phyloP scores from a whole-genome alignment of 495 filamentous ascomycete genomes.

The Lepraria neglecta region DNA sequence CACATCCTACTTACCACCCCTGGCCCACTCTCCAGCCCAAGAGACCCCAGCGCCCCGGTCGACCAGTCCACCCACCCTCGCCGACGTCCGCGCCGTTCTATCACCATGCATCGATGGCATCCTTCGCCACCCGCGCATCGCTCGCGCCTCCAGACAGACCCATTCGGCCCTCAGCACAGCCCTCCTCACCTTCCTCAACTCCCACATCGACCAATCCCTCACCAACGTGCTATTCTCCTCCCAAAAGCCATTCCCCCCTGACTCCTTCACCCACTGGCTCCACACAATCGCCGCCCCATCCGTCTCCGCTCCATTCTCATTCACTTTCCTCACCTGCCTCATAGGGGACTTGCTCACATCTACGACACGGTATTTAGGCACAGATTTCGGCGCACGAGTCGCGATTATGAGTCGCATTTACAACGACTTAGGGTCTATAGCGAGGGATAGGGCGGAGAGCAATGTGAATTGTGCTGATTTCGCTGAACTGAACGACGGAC shows the following conservation, averaged over 20 bases:
- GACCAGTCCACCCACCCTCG: too few species aligned
- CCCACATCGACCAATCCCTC: neutral
- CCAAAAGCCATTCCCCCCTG: neutral
- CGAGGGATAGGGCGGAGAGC: constrained; percentile 32
- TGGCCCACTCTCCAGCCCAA: too few species aligned
- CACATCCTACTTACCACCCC: too few species aligned
- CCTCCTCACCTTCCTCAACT: neutral
- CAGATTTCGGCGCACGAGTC: constrained; percentile 30
- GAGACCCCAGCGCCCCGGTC: too few species aligned
- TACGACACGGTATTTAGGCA: constrained; percentile 30
- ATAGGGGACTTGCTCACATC: constrained; percentile 20
- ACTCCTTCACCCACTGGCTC: constrained; percentile 28
- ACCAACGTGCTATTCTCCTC: neutral
- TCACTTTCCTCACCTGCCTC: constrained; percentile 33
- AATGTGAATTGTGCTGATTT: constrained; percentile 42
- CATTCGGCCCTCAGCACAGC: neutral
- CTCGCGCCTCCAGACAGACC: neutral
- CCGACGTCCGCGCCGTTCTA: too few species aligned
- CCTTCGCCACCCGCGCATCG: neutral
- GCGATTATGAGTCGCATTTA: constrained; percentile 38
- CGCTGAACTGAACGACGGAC: constrained; percentile 27
- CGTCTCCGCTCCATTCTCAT: constrained; percentile 35
- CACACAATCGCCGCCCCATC: constrained; percentile 34
- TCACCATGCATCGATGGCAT: neutral
- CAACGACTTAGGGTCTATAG: constrained; percentile 37